phyloP scores from a whole-genome alignment of 495 filamentous ascomycete species.

The Tuber brumale region DNA sequence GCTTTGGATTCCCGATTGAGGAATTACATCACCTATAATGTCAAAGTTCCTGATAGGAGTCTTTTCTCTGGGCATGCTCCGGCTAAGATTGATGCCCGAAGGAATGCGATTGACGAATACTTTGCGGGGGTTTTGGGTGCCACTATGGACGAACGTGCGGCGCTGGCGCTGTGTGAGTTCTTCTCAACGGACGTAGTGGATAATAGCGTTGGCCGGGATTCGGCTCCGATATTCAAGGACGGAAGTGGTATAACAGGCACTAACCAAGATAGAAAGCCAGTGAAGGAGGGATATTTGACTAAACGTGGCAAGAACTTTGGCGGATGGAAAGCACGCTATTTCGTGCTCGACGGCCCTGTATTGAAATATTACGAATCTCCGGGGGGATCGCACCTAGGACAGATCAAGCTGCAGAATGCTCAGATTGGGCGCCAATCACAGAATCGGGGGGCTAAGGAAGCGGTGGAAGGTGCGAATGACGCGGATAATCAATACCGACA shows the following conservation, averaged over 20 bases:
- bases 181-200: conserved; percentile 79
- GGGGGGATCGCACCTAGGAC: conserved; percentile 80
- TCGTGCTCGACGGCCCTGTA: conserved; percentile 81
- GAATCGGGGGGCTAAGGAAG: conserved; percentile 50
- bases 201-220: conserved; percentile 53
- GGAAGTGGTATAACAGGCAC: conserved; percentile 19
- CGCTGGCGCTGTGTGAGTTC: conserved; percentile 79
- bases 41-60: conserved; percentile 70
- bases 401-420: conserved; percentile 82
- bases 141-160: conserved; percentile 67
- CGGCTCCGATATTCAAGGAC: conserved; percentile 28
- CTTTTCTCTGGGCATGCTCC: conserved; percentile 92
- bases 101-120: conserved; percentile 73
- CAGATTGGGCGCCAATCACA: conserved; percentile 82
- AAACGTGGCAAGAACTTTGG: conserved; percentile 98
- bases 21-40: conserved; percentile 58
- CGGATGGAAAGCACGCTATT: conserved; percentile 97
- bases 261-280: conserved; percentile 43
- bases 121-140: conserved; percentile 77
- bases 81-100: conserved; percentile 82
- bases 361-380: conserved; percentile 87
- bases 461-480: conserved; percentile 53
- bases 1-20: conserved; percentile 74
- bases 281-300: conserved; percentile 87
- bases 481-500: conserved; percentile 93